A percentile compares a stretch with the other conserved stretches of the same genome.
Evolutionary conservation across 306 rosid species (phyloP).

Genomic region (Hylodesmum podocarpum): DNA sequence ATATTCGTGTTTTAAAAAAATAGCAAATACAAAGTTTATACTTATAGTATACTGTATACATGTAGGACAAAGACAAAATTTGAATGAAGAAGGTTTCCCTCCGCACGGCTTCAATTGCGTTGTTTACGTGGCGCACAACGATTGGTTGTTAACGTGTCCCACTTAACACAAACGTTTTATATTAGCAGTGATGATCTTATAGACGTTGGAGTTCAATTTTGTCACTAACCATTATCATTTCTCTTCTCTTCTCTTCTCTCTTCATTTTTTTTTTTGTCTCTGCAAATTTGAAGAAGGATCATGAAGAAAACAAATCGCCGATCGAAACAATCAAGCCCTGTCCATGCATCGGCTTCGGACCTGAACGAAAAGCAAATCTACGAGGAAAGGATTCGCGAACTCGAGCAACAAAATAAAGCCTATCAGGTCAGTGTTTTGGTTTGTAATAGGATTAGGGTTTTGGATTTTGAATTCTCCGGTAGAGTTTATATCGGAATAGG

Average conservation of each 20-base stretch:
- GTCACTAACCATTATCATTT: background rate
- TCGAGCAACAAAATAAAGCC: slow-evolving; percentile 56
- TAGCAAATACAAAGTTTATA: background rate
- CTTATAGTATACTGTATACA: too few relatives aligned
- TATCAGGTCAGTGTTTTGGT: slow-evolving; percentile 52
- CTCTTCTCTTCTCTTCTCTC: too few relatives aligned
- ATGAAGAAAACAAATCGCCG: slow-evolving; percentile 76
- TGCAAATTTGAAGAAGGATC: background rate
- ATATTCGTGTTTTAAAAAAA: background rate
- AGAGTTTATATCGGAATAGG: background rate
- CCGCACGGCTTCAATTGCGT: slow-evolving; percentile 27
- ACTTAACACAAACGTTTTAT: slow-evolving; percentile 17
- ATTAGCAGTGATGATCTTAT: background rate
- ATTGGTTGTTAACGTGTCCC: background rate
- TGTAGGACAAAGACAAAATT: slow-evolving; percentile 40
- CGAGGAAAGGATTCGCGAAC: slow-evolving; percentile 53
- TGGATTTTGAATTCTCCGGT: background rate
- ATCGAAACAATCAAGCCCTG: slow-evolving; percentile 57
- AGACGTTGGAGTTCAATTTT: background rate
- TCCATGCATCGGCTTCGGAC: slow-evolving; percentile 34
- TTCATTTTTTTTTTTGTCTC: background rate
- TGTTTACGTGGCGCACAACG: slow-evolving; percentile 11
- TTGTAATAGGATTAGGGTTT: background rate
- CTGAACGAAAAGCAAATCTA: slow-evolving; percentile 37
- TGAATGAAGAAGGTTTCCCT: slow-evolving; percentile 55